Evolutionary conservation across 371 early-diverging fungal species (phyloP).

Genomic region (Furculomyces boomerangus): DNA sequence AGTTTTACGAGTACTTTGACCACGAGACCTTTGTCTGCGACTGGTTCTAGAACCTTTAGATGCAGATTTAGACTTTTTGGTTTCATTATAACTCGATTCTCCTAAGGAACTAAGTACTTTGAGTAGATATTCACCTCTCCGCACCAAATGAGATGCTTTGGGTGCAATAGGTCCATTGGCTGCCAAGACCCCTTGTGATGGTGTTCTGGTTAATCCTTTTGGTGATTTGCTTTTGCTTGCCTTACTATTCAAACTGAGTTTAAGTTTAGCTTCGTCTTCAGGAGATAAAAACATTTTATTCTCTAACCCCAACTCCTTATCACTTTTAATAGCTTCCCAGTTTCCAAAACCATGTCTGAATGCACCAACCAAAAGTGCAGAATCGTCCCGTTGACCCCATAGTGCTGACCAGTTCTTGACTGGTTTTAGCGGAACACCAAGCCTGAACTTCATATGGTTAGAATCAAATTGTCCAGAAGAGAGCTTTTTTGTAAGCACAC

Average conservation of each 20-base stretch:
- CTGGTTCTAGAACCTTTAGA: slow-evolving; percentile 3
- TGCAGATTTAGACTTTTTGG: neutral
- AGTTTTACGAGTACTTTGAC: no score
- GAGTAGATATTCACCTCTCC: slow-evolving; percentile 80
- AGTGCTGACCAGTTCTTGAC: slow-evolving; percentile 68
- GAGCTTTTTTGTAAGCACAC: slow-evolving; percentile 10
- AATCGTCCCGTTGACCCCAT: slow-evolving; percentile 89
- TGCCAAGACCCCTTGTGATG: neutral
- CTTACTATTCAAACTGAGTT: slow-evolving; percentile 18
- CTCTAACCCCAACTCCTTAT: slow-evolving; percentile 47
- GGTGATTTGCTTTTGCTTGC: slow-evolving; percentile 15
- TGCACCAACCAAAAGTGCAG: slow-evolving; percentile 88
- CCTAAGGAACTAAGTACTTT: slow-evolving; percentile 35
- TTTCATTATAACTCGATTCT: slow-evolving; percentile 9
- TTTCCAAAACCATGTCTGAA: slow-evolving; percentile 86
- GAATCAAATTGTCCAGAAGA: neutral
- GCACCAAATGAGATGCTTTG: slow-evolving; percentile 61
- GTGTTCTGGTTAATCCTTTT: slow-evolving; percentile 16
- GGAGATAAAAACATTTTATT: slow-evolving; percentile 62
- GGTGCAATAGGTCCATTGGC: slow-evolving; percentile 34
- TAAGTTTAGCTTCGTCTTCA: slow-evolving; percentile 11
- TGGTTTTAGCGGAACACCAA: slow-evolving; percentile 51
- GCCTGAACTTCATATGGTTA: slow-evolving; percentile 28
- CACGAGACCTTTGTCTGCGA: neutral
- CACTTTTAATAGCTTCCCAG: slow-evolving; percentile 74